Evolutionary conservation across 2,329 filamentous ascomycete species (phyloP), one percentile per base, ranked within the genome.

Genomic region (Ophiostoma ips): DNA sequence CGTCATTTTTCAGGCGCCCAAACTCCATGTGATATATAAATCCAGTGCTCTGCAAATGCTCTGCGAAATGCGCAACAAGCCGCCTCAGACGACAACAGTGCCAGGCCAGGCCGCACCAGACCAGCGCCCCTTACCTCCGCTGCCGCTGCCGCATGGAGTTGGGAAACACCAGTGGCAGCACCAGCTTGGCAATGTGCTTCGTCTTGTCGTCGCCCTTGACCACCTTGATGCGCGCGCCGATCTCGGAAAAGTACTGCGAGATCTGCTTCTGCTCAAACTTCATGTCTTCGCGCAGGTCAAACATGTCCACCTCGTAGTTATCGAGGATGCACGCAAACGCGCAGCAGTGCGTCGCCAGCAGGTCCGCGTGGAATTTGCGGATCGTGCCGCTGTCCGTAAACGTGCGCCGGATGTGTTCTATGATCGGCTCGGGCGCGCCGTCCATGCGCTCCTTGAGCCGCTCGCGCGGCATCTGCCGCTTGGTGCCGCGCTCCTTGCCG

Each of bases 141-240:
- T 36, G n/a, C 35, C 55, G 55, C 36, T 48, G 48, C 33, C 56
- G 55, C 55, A 67, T 59, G 68, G 83, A 88, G 30, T 49, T 53
- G 1, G 90, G 92, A 63, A 95, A 95, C 52, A 81, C 75, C 44
- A 95, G 68, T 3, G 92, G 92, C 55, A 95, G 64, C 58, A 75
- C 77, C 59, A 96, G 68, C 57, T 79, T 79, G 12, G 84, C 88
- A 46, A 89, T 68, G 53, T 74, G 67, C 30, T 65, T 58, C 51
- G 64, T 64, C 52, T 66, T 73, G 54, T 79, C 78, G 50, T 77
- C 77, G 31, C 74, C 76, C 56, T 80, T 72, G 52, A 76, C 71
- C 56, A 71, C 67, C 62, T 73, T 77, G 30, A 86, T 71, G 57
- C 72, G 77, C 30, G 81, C 85, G 19, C 87, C 87, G 56, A 92